Evolutionary conservation across 2,329 filamentous ascomycete genomes (phyloP), one percentile per base, ranked within the genome.

Genomic region (Pseudocercospora vitis): DNA sequence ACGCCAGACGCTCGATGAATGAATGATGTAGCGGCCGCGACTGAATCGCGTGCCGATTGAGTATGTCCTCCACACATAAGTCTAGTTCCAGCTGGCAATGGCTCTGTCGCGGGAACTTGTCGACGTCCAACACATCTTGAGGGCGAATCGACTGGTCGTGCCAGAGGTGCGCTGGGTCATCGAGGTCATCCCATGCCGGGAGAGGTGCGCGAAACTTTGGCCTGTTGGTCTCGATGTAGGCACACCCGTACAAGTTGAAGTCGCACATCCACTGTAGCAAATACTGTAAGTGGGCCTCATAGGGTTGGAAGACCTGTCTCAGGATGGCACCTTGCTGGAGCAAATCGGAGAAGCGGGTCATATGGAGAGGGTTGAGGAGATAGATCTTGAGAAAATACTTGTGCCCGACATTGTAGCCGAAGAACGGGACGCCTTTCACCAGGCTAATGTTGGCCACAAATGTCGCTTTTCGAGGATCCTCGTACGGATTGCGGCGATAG

Each of bases 251-350:
- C 61, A 99, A 77, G 68, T 96, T 99, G 76, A 95, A 99, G 70
- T 99, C 95, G 60, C 87, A 88, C 94, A 99, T 97, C 82, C 95
- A 99, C 72, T 99, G 95, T 7, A 94, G 79, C 7, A 96, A 75
- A 69, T 91, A 97, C 67, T 96, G 90, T 57, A 97, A 72, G 69
- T 99, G 95, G 14, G 89, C 91, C 73, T 99, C 94, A 67, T 94
- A 95, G 0, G 94, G 92, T 67, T 97, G 92, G 37, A 99, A 87
- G 19, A 82, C 80, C 55, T 81, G 82, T 68, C 89, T 89, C 82
- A 97, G 82, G 37, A 99, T 85, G 24, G 87, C 87, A 6, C 94
- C 94, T 71, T 96, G 91, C 14, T 89, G 85, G 35, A 99, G 78
- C 44, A 99, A 78, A 66, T 97, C 91, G 21, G 89, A 84, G 54